Conservation (phyloP, 2,329 filamentous ascomycete genomes). For the Trichoderma sp. region DNA sequence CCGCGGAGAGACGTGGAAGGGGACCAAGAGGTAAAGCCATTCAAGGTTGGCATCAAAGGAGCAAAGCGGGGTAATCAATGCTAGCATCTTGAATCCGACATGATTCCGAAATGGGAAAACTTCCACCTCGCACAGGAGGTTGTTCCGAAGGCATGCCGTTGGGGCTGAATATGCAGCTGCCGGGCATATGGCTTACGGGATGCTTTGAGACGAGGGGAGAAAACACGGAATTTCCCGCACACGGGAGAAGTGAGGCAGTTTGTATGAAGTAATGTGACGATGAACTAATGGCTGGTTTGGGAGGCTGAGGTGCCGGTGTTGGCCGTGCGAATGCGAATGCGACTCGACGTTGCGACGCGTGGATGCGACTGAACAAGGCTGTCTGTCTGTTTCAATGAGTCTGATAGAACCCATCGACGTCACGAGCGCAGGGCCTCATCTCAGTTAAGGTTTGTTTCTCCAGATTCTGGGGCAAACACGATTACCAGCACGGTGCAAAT, state of each 20-base stretch:
- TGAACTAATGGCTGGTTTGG: neutral
- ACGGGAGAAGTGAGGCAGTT: neutral
- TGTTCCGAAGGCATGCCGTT: neutral
- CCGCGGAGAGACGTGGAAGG: neutral
- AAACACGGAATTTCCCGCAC: slow-evolving; percentile 1
- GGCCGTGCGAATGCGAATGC: neutral
- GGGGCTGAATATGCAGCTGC: neutral
- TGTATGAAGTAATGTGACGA: neutral
- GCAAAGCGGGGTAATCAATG: slow-evolving; percentile 13
- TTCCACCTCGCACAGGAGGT: neutral
- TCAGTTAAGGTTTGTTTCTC: neutral
- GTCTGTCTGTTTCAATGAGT: neutral
- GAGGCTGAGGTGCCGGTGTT: neutral
- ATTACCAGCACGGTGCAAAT: neutral
- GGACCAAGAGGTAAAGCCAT: neutral
- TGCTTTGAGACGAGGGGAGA: neutral
- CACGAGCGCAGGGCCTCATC: neutral
- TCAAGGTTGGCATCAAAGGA: neutral
- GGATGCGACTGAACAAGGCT: neutral
- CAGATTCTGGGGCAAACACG: too few relatives aligned
- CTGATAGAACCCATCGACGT: neutral
- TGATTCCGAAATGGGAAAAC: neutral
- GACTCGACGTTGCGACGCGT: neutral
- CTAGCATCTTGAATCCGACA: neutral
- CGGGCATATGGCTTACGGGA: neutral